phyloP scores from a whole-genome alignment of 1,139 yeast genomes.

The Wickerhamomyces sp. region DNA sequence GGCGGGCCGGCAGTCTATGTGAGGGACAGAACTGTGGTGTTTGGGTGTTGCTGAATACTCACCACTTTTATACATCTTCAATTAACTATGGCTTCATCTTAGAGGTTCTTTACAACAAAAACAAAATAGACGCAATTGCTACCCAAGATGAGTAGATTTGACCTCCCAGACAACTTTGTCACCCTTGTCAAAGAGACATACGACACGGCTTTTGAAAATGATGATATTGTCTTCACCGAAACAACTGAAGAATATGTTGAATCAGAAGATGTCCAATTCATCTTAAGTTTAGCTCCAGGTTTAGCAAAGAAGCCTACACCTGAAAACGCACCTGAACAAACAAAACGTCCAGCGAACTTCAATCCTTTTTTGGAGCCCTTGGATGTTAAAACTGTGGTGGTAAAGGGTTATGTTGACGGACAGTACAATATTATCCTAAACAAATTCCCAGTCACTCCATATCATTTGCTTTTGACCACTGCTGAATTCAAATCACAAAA shows the following conservation, averaged over 20 bases:
- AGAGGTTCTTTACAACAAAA: too few relatives aligned
- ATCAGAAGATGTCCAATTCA: slow-evolving; percentile 31
- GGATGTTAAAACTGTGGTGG: slow-evolving; percentile 67
- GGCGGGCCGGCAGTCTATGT: too few relatives aligned
- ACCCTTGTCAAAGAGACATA: slow-evolving; percentile 28
- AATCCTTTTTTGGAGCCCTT: slow-evolving; percentile 75
- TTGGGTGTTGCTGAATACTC: too few relatives aligned
- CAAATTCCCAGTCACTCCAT: slow-evolving; percentile 78
- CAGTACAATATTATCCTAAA: slow-evolving; percentile 69
- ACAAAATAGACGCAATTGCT: background rate
- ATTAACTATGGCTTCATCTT: too few relatives aligned
- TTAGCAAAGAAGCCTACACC: slow-evolving; percentile 55
- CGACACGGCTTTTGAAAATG: slow-evolving; percentile 28
- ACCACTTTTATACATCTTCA: too few relatives aligned
- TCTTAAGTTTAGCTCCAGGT: slow-evolving; percentile 42
- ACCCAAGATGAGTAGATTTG: slow-evolving; percentile 8
- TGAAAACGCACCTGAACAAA: slow-evolving; percentile 26
- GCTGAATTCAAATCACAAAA: slow-evolving; percentile 67
- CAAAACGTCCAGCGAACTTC: slow-evolving; percentile 29
- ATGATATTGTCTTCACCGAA: slow-evolving; percentile 32
- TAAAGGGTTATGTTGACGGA: slow-evolving; percentile 42
- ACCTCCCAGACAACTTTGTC: slow-evolving; percentile 29
- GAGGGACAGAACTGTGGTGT: too few relatives aligned
- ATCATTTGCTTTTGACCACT: slow-evolving; percentile 76
- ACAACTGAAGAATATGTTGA: slow-evolving; percentile 26